Conservation (phyloP, 2,329 filamentous ascomycete genomes). For the Aspergillus tanneri region DNA sequence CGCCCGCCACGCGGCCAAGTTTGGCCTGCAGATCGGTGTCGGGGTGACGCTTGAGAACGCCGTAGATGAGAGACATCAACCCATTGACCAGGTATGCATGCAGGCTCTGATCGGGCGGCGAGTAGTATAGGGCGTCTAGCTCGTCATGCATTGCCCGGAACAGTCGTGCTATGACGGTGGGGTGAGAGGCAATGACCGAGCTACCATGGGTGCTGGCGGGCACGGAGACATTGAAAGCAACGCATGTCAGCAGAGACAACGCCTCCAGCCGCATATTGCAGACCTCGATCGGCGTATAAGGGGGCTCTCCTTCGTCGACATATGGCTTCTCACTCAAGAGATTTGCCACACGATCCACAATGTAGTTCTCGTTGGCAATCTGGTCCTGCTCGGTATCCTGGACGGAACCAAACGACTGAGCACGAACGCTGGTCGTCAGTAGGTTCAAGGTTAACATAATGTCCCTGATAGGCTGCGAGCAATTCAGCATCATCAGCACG, state of each 20-base stretch:
- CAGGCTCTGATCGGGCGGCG: constrained; percentile 45
- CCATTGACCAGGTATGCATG: constrained; percentile 58
- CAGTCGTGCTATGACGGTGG: constrained; percentile 69
- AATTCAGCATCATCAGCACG: constrained; percentile 59
- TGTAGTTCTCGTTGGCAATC: constrained; percentile 44
- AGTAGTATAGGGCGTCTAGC: constrained; percentile 60
- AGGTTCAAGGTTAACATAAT: constrained; percentile 56
- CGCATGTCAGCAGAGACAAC: constrained; percentile 42
- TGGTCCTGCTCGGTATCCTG: constrained; percentile 40
- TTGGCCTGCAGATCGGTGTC: constrained; percentile 69
- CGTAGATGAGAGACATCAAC: constrained; percentile 60
- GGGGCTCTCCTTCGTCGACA: constrained; percentile 44
- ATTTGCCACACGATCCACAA: constrained; percentile 58
- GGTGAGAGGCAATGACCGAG: constrained; percentile 65
- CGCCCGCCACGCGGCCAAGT: constrained; percentile 67
- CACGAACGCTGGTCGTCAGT: constrained; percentile 55
- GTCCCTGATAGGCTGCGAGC: constrained; percentile 56
- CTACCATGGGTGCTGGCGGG: constrained; percentile 62
- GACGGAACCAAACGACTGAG: constrained; percentile 57
- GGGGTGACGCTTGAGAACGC: constrained; percentile 61
- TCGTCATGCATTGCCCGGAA: constrained; percentile 74
- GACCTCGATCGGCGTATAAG: constrained; percentile 41
- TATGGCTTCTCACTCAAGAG: constrained; percentile 56
- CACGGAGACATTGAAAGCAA: constrained; percentile 50
- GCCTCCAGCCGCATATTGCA: constrained; percentile 46